A percentile compares a stretch with the other conserved stretches of the same genome.
Evolutionary conservation across 2,329 filamentous ascomycete species (phyloP).

Genomic region (Penicillium sp.): DNA sequence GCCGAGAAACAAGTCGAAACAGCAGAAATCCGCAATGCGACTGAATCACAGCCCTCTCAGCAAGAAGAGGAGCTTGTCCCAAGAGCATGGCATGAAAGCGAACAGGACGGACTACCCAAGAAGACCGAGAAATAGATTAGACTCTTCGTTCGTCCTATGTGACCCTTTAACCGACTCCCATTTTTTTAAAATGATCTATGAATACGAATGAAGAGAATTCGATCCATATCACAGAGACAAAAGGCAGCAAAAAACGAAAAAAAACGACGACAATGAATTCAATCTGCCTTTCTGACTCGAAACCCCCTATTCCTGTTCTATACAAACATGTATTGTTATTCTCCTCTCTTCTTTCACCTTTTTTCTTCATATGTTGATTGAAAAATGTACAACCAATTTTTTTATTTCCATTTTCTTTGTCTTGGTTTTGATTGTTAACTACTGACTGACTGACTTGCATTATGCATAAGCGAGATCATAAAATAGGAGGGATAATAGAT

Average conservation of each 20-base stretch:
- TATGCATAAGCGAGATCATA: background rate
- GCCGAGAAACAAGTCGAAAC: slow-evolving; percentile 24
- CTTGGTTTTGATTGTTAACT: background rate
- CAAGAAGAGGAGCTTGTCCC: slow-evolving; percentile 46
- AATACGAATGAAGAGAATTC: background rate
- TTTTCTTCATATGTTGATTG: background rate
- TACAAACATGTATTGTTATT: background rate
- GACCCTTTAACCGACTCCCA: background rate
- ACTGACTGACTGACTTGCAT: background rate
- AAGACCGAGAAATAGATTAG: slow-evolving; percentile 9
- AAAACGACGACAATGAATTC: background rate
- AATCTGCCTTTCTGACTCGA: background rate
- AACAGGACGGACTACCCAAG: slow-evolving; percentile 4
- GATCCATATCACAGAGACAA: too few relatives aligned
- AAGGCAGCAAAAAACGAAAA: too few relatives aligned
- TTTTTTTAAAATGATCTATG: background rate
- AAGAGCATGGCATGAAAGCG: slow-evolving; percentile 42
- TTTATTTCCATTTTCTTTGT: background rate
- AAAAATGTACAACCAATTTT: background rate
- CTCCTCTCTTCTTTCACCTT: background rate
- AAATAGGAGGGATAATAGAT: background rate
- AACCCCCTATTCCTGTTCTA: background rate
- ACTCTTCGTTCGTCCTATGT: background rate
- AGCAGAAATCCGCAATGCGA: slow-evolving; percentile 18
- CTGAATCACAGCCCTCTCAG: slow-evolving; percentile 1